Percentiles rank a stretch among this genome's conserved stretches.
phyloP scores from a whole-genome alignment of 768 basidiomycete genomes.

The Tricholomella constricta region DNA sequence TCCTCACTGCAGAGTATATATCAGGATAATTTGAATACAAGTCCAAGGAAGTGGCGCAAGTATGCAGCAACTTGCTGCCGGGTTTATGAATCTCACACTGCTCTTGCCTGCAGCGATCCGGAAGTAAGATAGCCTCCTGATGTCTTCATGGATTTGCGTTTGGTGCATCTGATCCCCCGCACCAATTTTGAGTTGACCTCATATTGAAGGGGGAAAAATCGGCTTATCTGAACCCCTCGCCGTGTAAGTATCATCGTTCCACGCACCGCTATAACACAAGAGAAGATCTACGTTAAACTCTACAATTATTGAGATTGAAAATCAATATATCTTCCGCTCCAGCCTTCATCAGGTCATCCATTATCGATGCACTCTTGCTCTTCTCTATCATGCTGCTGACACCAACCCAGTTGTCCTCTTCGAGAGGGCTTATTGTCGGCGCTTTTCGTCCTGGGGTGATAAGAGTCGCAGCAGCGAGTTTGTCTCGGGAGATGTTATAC shows the following conservation, averaged over 20 bases:
- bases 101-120: constrained; percentile 43
- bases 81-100: constrained; percentile 53
- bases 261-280: background rate
- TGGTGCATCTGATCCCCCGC: too few species aligned
- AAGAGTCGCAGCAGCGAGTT: constrained; percentile 57
- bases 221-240: too few species aligned
- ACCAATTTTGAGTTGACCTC: too few species aligned
- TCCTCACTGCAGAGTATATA: constrained; percentile 38
- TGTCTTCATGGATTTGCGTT: too few species aligned
- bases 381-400: constrained; percentile 94
- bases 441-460: constrained; percentile 91
- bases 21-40: too few species aligned
- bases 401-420: constrained; percentile 85
- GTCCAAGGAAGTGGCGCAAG: constrained; percentile 24
- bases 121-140: too few species aligned
- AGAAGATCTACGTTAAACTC: constrained; percentile 54
- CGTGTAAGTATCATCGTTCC: background rate
- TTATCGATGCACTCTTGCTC: constrained; percentile 72
- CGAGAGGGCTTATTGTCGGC: constrained; percentile 85
- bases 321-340: constrained; percentile 93
- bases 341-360: constrained; percentile 81
- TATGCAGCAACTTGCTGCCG: constrained; percentile 29
- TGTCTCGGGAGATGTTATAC: constrained; percentile 82
- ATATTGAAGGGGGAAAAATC: too few species aligned
- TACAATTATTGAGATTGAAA: constrained; percentile 90